Conservation (phyloP, 257 asterid genomes). For the Euphrasia confusa region DNA sequence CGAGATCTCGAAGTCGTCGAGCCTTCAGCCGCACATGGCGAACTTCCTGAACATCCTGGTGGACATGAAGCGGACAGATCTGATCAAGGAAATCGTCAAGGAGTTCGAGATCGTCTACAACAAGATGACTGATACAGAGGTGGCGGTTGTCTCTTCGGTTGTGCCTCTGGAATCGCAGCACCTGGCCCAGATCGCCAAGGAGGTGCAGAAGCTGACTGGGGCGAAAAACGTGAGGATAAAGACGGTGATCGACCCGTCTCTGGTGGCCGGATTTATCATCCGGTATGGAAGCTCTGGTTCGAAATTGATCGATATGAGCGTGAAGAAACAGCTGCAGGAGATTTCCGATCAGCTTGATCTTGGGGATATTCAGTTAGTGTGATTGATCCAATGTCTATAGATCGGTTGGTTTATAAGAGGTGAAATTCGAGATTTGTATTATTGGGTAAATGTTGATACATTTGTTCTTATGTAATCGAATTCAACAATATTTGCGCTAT, state of each 20-base stretch:
- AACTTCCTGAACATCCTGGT: conserved; percentile 66
- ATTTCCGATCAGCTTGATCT: conserved; percentile 65
- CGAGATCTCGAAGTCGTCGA: conserved; percentile 40
- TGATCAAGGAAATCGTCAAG: conserved; percentile 51
- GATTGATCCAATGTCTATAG: too few species aligned
- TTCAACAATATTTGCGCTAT: too few species aligned
- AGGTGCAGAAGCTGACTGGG: conserved; percentile 68
- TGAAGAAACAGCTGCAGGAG: conserved; percentile 83
- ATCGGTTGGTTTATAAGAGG: too few species aligned
- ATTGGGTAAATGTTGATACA: too few species aligned
- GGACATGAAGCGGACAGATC: conserved; percentile 62
- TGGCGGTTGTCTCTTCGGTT: conserved; percentile 73
- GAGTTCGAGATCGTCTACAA: conserved; percentile 65
- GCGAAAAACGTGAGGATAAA: conserved; percentile 68
- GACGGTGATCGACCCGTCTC: conserved; percentile 58
- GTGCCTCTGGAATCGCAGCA: conserved; percentile 72
- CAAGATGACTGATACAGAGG: conserved; percentile 51
- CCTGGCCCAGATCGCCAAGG: conserved; percentile 75
- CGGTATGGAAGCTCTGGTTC: conserved; percentile 69
- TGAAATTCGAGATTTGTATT: too few species aligned
- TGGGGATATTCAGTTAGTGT: conserved; percentile 61
- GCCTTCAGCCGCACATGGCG: conserved; percentile 62
- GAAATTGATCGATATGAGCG: conserved; percentile 82
- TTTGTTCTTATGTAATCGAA: too few species aligned
- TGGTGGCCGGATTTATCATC: conserved; percentile 85